Conservation (phyloP, 2,329 filamentous ascomycete genomes). For the Didymella exigua region DNA sequence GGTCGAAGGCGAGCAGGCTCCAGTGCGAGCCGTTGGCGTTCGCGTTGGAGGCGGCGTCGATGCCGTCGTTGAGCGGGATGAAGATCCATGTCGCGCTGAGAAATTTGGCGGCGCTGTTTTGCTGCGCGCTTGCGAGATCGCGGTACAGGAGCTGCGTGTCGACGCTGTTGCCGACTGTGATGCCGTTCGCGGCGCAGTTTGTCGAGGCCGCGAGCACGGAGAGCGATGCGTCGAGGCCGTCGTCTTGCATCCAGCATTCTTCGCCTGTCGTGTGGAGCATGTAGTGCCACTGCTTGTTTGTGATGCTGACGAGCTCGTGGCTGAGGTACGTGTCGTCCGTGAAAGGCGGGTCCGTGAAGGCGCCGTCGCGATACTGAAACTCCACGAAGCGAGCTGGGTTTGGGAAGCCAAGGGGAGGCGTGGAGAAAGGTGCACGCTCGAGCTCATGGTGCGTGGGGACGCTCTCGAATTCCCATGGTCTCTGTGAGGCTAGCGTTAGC, state of each 20-base stretch:
- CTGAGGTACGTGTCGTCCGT: not conserved
- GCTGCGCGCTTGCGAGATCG: not conserved
- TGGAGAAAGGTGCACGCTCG: too few relatives aligned
- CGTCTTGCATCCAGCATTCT: constrained; percentile 26
- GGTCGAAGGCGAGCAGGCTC: too few relatives aligned
- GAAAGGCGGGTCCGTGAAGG: too few relatives aligned
- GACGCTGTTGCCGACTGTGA: constrained; percentile 27
- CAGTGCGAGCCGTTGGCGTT: too few relatives aligned
- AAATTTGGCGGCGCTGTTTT: constrained; percentile 22
- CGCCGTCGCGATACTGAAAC: too few relatives aligned
- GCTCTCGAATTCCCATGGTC: too few relatives aligned
- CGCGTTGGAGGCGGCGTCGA: too few relatives aligned
- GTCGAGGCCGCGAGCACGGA: constrained; percentile 16
- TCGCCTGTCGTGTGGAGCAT: constrained; percentile 2
- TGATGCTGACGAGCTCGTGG: constrained; percentile 11
- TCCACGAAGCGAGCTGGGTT: too few relatives aligned
- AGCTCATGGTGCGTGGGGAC: too few relatives aligned
- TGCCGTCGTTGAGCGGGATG: constrained; percentile 33
- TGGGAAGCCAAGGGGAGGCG: too few relatives aligned
- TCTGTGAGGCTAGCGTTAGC: too few relatives aligned
- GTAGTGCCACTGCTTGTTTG: constrained; percentile 18
- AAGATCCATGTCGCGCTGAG: constrained; percentile 29
- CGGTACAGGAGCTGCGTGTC: constrained; percentile 16
- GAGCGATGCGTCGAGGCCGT: constrained; percentile 28
- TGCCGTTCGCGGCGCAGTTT: constrained; percentile 15